phyloP scores from a whole-genome alignment of 75 land plant species.

The Cryptomeria japonica region DNA sequence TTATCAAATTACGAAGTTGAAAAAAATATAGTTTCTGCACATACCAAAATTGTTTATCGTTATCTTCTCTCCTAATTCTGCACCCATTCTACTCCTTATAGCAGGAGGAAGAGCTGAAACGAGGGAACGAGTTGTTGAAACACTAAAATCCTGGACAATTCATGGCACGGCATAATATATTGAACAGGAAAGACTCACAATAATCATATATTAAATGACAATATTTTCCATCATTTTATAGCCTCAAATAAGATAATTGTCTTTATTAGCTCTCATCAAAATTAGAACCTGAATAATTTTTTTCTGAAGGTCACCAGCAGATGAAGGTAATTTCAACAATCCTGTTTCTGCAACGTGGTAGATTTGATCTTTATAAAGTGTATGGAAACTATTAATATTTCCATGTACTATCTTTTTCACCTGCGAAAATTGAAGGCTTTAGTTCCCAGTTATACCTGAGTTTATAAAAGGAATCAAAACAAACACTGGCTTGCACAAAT shows the following conservation, averaged over 20 bases:
- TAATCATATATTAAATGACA: neutral
- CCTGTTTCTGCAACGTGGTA: constrained; percentile 49
- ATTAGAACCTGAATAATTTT: constrained; percentile 45
- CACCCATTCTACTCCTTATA: constrained; percentile 29
- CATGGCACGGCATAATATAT: neutral
- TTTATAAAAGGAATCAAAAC: neutral
- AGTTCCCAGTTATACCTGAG: neutral
- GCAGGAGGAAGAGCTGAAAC: constrained; percentile 50
- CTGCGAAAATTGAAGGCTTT: constrained; percentile 29
- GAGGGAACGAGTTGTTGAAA: constrained; percentile 35
- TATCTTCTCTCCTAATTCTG: constrained; percentile 26
- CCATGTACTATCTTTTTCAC: constrained; percentile 89
- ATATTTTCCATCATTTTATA: neutral
- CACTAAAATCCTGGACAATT: constrained; percentile 39
- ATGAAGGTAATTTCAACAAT: constrained; percentile 48
- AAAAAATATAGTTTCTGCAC: neutral
- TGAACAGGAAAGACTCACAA: neutral
- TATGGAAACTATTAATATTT: constrained; percentile 54
- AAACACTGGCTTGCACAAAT: neutral
- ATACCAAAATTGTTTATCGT: constrained; percentile 22
- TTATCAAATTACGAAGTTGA: neutral
- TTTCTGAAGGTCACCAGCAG: constrained; percentile 29
- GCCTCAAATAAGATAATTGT: neutral
- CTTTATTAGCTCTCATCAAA: neutral
- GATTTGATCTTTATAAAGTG: constrained; percentile 63